phyloP scores from a whole-genome alignment of 179 eudicot species.

The Corrigiola litoralis region DNA sequence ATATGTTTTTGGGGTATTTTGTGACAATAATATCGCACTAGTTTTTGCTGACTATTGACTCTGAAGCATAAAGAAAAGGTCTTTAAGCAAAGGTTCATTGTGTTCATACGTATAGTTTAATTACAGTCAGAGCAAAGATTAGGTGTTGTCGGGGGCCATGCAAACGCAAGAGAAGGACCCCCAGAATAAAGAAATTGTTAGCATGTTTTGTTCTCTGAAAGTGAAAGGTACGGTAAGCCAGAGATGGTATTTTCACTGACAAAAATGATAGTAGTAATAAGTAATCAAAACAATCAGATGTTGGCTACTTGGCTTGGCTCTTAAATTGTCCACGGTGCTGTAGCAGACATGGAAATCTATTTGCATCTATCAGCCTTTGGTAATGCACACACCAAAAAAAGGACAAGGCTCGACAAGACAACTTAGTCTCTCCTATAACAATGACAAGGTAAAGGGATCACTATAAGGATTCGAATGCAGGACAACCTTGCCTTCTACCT shows the following conservation, averaged over 20 bases:
- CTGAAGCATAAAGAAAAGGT: background rate
- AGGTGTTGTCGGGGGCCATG: background rate
- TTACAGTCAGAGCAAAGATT: constrained; percentile 9
- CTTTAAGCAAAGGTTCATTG: background rate
- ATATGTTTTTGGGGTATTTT: background rate
- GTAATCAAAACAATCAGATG: no score
- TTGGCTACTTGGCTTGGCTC: no score
- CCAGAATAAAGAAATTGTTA: background rate
- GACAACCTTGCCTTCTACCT: no score
- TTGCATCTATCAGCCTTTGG: no score
- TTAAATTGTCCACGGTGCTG: no score
- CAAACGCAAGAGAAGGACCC: background rate
- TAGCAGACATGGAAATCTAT: no score
- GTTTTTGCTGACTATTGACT: background rate
- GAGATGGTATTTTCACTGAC: background rate
- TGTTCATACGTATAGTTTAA: background rate
- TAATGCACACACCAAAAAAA: no score
- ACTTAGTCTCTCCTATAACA: no score
- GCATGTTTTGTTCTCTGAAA: background rate
- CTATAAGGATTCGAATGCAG: no score
- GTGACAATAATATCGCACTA: background rate
- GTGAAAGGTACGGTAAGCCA: background rate
- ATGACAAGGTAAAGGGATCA: no score
- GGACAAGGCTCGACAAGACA: no score
- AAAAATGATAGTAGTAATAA: no score